Evolutionary conservation across 139 green algal species (phyloP).

Genomic region (Tetraselmis chui): DNA sequence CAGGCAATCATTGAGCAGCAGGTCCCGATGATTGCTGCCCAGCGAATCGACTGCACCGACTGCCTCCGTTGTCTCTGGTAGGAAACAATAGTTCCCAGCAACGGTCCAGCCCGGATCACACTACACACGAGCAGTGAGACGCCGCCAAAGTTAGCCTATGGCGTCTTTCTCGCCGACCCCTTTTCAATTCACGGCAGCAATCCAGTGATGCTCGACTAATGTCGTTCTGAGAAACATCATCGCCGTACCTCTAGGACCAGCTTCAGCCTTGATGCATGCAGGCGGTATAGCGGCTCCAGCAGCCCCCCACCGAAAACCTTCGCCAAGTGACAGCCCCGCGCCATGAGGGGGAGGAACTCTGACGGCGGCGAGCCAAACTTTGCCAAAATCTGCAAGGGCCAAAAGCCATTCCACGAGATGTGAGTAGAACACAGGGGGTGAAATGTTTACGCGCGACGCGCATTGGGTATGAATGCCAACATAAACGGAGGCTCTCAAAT

Average conservation of each 20-base stretch:
- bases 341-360: slow-evolving; percentile 1
- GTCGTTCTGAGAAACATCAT: no score
- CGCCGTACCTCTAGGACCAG: background rate
- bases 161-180: no score
- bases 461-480: no score
- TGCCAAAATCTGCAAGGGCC: background rate
- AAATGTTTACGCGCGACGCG: no score
- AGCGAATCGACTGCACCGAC: background rate
- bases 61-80: background rate
- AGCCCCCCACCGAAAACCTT: slow-evolving; percentile 4
- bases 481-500: no score
- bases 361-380: background rate
- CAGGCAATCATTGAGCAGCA: background rate
- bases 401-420: no score
- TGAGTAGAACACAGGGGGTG: no score
- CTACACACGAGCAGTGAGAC: no score
- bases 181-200: no score
- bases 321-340: background rate
- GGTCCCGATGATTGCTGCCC: background rate
- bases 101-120: background rate
- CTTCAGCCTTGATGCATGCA: slow-evolving; percentile 23
- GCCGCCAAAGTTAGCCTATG: no score
- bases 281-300: slow-evolving; percentile 23
- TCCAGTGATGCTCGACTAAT: no score
- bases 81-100: background rate